A percentile compares a stretch with the other conserved stretches of the same genome.
These are phyloP conservation scores for Heliosperma pusillum DNA, from an alignment of 148 eudicot species.

Conservation along the genomic window DNA sequence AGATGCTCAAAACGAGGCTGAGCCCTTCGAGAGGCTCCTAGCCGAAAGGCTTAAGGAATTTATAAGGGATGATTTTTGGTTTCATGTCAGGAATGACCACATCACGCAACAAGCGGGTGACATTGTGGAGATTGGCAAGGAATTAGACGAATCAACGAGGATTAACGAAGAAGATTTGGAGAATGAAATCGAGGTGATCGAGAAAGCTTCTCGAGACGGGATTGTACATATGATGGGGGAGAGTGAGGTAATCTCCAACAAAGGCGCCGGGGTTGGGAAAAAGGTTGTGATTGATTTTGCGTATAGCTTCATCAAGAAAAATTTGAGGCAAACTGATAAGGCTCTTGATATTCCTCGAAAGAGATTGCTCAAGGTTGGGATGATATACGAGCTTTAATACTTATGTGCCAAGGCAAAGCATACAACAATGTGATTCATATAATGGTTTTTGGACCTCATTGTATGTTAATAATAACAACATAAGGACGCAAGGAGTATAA, in stretches of 20 bases:
- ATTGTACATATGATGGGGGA: constrained; percentile 62
- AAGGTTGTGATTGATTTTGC: constrained; percentile 39
- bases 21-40: constrained; percentile 44
- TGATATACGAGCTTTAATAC: constrained; percentile 45
- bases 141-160: neutral
- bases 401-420: too few relatives aligned
- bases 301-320: constrained; percentile 30
- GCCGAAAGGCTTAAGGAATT: constrained; percentile 43
- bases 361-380: constrained; percentile 38
- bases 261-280: constrained; percentile 43
- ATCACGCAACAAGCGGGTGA: neutral
- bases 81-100: neutral
- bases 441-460: too few relatives aligned
- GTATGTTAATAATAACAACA: too few relatives aligned
- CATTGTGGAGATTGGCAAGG: neutral
- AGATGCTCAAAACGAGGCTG: constrained; percentile 40
- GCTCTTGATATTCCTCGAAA: constrained; percentile 30
- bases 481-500: too few relatives aligned
- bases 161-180: constrained; percentile 19
- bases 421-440: too few relatives aligned
- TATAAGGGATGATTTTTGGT: constrained; percentile 33
- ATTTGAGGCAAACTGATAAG: constrained; percentile 21
- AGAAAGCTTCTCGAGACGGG: constrained; percentile 41
- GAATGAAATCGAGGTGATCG: constrained; percentile 34
- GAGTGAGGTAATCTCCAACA: constrained; percentile 40